These are phyloP conservation scores for Luvunga scandens DNA, from an alignment of 345 rosid genomes.

Conservation along the genomic window DNA sequence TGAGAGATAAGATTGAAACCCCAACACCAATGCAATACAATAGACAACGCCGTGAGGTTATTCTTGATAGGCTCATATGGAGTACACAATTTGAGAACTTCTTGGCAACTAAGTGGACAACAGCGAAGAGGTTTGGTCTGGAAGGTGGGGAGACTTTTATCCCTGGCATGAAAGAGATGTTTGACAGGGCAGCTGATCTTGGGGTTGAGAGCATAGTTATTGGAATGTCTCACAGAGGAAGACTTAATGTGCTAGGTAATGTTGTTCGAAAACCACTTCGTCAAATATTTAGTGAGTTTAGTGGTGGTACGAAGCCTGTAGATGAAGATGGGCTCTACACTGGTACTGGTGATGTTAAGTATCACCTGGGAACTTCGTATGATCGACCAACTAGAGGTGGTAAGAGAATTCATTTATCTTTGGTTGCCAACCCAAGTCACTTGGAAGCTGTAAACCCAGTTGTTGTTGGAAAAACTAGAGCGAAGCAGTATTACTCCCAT, in stretches of 20 bases:
- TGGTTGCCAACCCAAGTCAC: constrained; percentile 90
- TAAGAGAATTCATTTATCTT: constrained; percentile 74
- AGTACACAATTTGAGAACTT: constrained; percentile 85
- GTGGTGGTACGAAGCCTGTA: constrained; percentile 76
- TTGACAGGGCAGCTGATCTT: constrained; percentile 72
- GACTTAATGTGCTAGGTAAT: constrained; percentile 75
- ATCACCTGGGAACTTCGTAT: constrained; percentile 83
- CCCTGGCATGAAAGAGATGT: constrained; percentile 92
- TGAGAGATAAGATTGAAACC: constrained; percentile 84
- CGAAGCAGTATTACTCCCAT: constrained; percentile 73
- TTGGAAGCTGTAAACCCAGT: constrained; percentile 90
- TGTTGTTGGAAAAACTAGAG: constrained; percentile 81
- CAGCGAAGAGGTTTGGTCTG: constrained; percentile 83
- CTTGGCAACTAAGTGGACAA: constrained; percentile 81
- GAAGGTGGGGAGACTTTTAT: constrained; percentile 89
- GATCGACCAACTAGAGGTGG: constrained; percentile 91
- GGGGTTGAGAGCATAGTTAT: constrained; percentile 85
- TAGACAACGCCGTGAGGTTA: constrained; percentile 64
- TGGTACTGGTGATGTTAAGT: constrained; percentile 84
- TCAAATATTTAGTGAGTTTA: constrained; percentile 79
- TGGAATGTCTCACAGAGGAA: constrained; percentile 81
- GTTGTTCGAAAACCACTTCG: constrained; percentile 79
- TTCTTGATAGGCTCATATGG: constrained; percentile 82
- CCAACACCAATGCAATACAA: constrained; percentile 71
- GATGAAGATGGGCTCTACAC: constrained; percentile 84